Evolutionary conservation across 192 early-diverging fungal species (phyloP).

Genomic region (Piromyces finnis): DNA sequence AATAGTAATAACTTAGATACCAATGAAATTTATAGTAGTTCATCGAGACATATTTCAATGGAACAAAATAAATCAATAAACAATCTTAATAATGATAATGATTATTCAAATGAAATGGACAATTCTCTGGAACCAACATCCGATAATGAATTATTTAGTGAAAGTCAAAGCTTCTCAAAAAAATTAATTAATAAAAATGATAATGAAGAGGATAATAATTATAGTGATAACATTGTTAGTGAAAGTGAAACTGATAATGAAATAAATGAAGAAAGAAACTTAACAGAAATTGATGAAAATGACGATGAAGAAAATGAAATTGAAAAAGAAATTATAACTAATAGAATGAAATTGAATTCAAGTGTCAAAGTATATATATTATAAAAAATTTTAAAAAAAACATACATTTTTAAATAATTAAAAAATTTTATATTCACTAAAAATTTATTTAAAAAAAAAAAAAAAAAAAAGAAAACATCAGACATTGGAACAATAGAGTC

Average conservation of each 20-base stretch:
- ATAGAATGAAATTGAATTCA: neutral
- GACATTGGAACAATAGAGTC: conserved; percentile 51
- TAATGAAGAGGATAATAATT: neutral
- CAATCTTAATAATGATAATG: too few relatives aligned
- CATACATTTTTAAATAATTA: too few relatives aligned
- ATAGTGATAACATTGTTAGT: too few relatives aligned
- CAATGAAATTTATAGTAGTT: neutral
- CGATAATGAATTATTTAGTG: neutral
- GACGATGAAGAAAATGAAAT: neutral
- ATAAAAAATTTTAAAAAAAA: too few relatives aligned
- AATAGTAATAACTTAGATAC: neutral
- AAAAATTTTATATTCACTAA: too few relatives aligned
- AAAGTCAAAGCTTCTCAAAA: neutral
- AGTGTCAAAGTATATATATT: neutral
- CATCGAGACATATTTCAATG: too few relatives aligned
- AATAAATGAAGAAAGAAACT: neutral
- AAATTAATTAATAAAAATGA: neutral
- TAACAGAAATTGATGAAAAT: neutral
- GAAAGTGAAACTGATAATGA: too few relatives aligned
- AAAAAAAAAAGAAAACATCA: neutral
- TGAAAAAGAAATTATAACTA: neutral
- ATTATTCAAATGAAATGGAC: too few relatives aligned
- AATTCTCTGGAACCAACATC: neutral
- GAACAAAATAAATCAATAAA: too few relatives aligned
- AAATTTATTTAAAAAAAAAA: too few relatives aligned